These are phyloP conservation scores for Fraxinus xanthoxyloides DNA, from an alignment of 305 asterid genomes.

Conservation along the genomic window DNA sequence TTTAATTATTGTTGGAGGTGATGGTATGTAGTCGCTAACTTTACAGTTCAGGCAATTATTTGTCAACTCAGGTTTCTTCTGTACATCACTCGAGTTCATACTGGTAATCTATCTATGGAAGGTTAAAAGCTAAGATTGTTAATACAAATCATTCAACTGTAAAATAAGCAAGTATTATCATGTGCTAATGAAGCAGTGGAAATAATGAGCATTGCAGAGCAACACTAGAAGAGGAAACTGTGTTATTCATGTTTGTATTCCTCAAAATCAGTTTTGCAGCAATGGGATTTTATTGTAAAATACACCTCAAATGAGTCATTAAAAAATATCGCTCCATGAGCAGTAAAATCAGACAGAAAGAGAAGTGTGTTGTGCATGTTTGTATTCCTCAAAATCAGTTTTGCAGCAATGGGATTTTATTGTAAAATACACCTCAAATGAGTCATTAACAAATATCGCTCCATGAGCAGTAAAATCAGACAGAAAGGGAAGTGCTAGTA, in stretches of 20 bases:
- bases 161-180: neutral
- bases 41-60: neutral
- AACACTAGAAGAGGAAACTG: neutral
- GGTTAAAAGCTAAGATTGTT: neutral
- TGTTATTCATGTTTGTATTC: neutral
- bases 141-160: neutral
- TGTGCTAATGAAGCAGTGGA: neutral
- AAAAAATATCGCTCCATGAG: conserved; percentile 12
- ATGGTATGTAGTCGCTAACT: neutral
- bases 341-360: conserved; percentile 11
- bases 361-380: neutral
- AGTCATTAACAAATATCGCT: conserved; percentile 17
- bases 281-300: conserved; percentile 32
- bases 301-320: conserved; percentile 23
- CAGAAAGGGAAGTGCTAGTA: neutral
- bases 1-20: neutral
- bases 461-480: conserved; percentile 16
- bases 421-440: conserved; percentile 22
- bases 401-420: conserved; percentile 33
- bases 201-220: neutral
- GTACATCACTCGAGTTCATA: neutral
- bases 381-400: neutral
- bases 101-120: neutral
- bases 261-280: conserved; percentile 16
- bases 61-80: neutral